Base-by-base conservation (phyloP, 371 early-diverging fungal genomes). In the Mucor lusitanicus region DNA sequence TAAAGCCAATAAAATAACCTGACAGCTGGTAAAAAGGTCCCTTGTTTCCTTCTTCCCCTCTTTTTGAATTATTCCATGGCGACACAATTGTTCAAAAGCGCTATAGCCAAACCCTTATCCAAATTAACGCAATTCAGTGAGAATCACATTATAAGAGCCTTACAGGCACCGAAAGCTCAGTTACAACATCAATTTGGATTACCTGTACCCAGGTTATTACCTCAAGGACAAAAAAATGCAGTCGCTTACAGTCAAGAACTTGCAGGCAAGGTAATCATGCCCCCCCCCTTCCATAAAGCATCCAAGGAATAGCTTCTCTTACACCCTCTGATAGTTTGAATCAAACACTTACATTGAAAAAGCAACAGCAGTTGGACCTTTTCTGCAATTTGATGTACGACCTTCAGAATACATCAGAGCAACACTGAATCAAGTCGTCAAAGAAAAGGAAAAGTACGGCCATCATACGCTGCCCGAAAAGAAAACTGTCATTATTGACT, bases 401-500 rank as follows among this genome's bases (percentile, higher is more conserved):
- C 85, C 79, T 23, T 54, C 75, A 3, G 72, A 73, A 21, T 86
- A 91, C 48, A 78, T 79, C 0, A 73, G 73, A 32, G 77, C 80
- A 30, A 84, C 88, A 9, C 50, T 92, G 33, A 64, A 71, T 50
- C 78, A 85, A 23, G 86, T 92, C 3, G 70, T 71, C 55, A 19
- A 63, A 12, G 71, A 80, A 17, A 70, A 75, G 27, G 66, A 71
- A 0, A 25, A 44, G 40, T 83, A 83, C 60, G 81, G 83, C 1
- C 74, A 71, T 69, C 60, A 65, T 48, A 37, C 32, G 11, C 23
- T 30, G 0, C 46, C 54, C 7, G 39, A 54, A 6, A 46, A 58
- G 35, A 60, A 68, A 13, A 93, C 83, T 35, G 90, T 91, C 23
- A 78, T 99, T 25, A 88, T 99, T 60, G 99, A 99, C 69, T 99